phyloP scores from a whole-genome alignment of 1,284 basidiomycete genomes.

The Tetrapyrgos nigripes region DNA sequence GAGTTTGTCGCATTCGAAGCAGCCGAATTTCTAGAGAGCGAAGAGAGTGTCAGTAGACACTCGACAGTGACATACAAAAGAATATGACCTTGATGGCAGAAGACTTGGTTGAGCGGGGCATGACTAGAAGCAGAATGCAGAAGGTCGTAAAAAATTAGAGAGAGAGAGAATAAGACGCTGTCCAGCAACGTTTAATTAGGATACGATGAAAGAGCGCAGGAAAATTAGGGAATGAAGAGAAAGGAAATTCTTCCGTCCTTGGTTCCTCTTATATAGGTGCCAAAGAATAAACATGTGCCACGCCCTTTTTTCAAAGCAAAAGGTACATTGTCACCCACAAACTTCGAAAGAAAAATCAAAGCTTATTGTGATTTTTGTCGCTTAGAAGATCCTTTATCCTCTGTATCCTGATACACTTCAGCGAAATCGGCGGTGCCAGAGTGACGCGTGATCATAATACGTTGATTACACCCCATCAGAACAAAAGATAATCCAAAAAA shows the following conservation, averaged over 20 bases:
- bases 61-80: background rate
- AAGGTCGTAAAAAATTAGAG: conserved; percentile 17
- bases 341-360: background rate
- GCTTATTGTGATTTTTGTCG: conserved; percentile 12
- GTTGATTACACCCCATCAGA: background rate
- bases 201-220: conserved; percentile 13
- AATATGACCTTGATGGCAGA: background rate
- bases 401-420: background rate
- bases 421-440: background rate
- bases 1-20: conserved; percentile 46
- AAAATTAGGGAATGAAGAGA: background rate
- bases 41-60: conserved; percentile 2
- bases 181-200: conserved; percentile 31
- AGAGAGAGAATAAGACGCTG: conserved; percentile 28
- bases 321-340: background rate
- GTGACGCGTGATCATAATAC: background rate
- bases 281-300: background rate
- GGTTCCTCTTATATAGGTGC: conserved; percentile 2
- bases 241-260: background rate
- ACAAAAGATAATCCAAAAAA: background rate
- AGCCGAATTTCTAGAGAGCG: conserved; percentile 21
- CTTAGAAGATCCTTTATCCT: background rate
- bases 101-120: background rate
- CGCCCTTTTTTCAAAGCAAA: background rate
- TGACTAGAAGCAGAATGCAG: conserved; percentile 5